Evolutionary conservation across 228 moss, liverwort and hornwort species (phyloP).

Genomic region (Sphagnum magellanicum): DNA sequence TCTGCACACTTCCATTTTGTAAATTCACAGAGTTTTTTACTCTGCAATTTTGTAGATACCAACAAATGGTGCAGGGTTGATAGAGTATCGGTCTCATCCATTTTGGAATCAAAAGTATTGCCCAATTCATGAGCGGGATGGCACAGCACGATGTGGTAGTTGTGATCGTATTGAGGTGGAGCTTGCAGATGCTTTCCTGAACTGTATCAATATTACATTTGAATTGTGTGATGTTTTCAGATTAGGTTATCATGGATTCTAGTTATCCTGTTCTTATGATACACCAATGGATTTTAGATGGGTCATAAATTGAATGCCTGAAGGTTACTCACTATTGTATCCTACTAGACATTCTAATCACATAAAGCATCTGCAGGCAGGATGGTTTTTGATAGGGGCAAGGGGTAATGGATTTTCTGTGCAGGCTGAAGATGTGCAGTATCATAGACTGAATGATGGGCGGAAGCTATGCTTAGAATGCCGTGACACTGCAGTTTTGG

Average conservation of each 20-base stretch:
- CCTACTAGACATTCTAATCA: too few species aligned
- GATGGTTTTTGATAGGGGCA: too few species aligned
- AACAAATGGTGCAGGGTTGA: constrained; percentile 71
- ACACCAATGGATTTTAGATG: not conserved
- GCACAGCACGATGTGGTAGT: constrained; percentile 95
- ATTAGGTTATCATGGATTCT: too few species aligned
- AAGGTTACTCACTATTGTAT: not conserved
- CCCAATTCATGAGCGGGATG: constrained; percentile 74
- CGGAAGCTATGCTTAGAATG: constrained; percentile 87
- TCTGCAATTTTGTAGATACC: constrained; percentile 57
- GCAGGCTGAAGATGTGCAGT: constrained; percentile 68
- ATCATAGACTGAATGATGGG: constrained; percentile 62
- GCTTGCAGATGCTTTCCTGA: not conserved
- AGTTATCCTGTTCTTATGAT: too few species aligned
- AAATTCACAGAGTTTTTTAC: too few species aligned
- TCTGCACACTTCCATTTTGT: too few species aligned
- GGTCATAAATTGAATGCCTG: not conserved
- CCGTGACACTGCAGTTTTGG: constrained; percentile 69
- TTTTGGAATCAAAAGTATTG: constrained; percentile 97
- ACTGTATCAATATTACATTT: not conserved
- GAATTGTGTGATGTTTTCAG: not conserved
- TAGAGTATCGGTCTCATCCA: constrained; percentile 95
- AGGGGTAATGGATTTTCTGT: not conserved
- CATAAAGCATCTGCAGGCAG: too few species aligned
- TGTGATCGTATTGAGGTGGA: constrained; percentile 96